Evolutionary conservation across 164 flowering plant species (phyloP), one percentile per base, ranked within the genome.

Genomic region (Macadamia tetraphylla): DNA sequence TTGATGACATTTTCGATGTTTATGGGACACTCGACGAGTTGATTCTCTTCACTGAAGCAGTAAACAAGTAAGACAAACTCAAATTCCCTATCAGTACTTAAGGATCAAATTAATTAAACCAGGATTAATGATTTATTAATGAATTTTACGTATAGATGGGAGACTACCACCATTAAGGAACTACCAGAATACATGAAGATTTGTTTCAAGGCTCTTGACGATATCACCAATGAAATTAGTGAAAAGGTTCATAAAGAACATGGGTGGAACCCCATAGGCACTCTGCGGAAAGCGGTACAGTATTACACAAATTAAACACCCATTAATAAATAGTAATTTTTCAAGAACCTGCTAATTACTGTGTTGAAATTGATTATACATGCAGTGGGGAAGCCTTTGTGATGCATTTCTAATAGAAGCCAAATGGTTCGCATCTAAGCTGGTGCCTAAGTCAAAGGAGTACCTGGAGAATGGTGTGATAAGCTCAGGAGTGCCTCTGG

Each of bases 361-460:
- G 40, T 2, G 3, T 2, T 5, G 40, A 35, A 35, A 2, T 35
- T 35, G 40, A 35, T 35, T 35, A 35, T 23, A 23, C 40, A 35
- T 65, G 63, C 81, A 85, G 89, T 85, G 92, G 88, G 74, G 58
- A 32, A 68, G 35, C n/a, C 63, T 85, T 31, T 81, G 84, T 75
- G 66, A 75, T 15, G 86, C 89, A 35, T 87, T 85, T 66, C 70
- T 85, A 53, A 81, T 69, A 9, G 88, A 87, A 77, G 80, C 86
- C 23, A 73, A 75, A 62, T 85, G 89, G 89, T 77, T 84, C 68
- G 73, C 65, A 3, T 73, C 80, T 0, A 80, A 78, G 3, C 17
- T 71, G 3, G 6, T 76, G 56, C 87, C 86, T 14, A 69, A 42
- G 0, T 58, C 79, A 8, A 76, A 80, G 1, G 84, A 82, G 60